Evolutionary conservation across 2,329 filamentous ascomycete species (phyloP), one percentile per base, ranked within the genome.

Genomic region (Coniochaeta sp.): DNA sequence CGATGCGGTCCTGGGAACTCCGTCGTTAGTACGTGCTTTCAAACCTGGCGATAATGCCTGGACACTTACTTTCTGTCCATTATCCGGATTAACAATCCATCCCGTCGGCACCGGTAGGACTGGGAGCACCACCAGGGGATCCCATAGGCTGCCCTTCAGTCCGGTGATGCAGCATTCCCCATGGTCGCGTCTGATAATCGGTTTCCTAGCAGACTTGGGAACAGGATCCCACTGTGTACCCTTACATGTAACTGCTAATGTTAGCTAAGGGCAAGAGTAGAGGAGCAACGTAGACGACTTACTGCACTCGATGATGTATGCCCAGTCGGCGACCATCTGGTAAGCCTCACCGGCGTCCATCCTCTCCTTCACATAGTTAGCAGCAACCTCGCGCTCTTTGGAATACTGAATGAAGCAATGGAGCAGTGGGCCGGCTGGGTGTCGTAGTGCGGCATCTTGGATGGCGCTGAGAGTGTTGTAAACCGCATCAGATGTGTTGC

Each of bases 361-460:
- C n/a, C 33, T 12, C 5, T 35, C 10, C n/a, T 16, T 3, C 10
- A 35, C 33, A 35, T 35, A 35, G 5, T 10, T 14, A 18, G 53
- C 51, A 20, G 53, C 53, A 13, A 48, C 1, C 1, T 28, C 12
- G 12, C 47, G 56, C 30, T 52, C 27, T 9, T 53, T 33, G 9
- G 56, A 52, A 9, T 54, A 35, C 3, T 16, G 51, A 26, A 57
- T 45, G 30, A 55, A 57, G 4, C 24, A 32, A 6, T 20, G 14
- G 20, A 57, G 52, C 7, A 57, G 31, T 6, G 22, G n/a, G 1
- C 42, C 47, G 6, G 47, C 46, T 7, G 53, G 52, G 42, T 56
- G 49, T 12, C 51, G 52, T 13, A 57, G 48, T 6, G n/a, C 35
- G 4, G 35, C 27, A 8, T n/a, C 18, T 20, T 52, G 52, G 24